Conservation (phyloP, 768 basidiomycete genomes). For the Suillus lakei region DNA sequence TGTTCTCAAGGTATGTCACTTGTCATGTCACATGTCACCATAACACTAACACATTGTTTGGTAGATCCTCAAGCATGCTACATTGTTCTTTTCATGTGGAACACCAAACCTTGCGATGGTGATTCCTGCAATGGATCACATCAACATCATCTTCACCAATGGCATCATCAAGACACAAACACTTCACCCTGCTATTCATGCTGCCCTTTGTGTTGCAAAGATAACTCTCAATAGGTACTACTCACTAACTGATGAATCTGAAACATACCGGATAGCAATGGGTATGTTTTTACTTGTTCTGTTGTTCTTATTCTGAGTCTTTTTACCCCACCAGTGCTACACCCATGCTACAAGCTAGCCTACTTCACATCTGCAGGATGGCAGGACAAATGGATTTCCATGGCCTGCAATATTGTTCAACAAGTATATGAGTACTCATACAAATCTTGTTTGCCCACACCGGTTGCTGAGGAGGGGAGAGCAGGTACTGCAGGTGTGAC, state of each 20-base stretch:
- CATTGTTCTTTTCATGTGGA: conserved; percentile 33
- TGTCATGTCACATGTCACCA: background rate
- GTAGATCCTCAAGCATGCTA: conserved; percentile 27
- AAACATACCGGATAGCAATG: no score
- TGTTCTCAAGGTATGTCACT: conserved; percentile 17
- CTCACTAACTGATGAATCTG: conserved; percentile 18
- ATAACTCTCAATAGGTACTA: conserved; percentile 32
- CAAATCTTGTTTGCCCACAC: no score
- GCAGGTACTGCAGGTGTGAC: no score
- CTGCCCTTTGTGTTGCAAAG: conserved; percentile 22
- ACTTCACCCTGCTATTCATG: conserved; percentile 6
- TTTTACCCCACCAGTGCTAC: no score
- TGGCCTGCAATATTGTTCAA: no score
- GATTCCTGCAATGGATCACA: conserved; percentile 45
- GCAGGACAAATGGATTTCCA: no score
- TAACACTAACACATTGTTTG: background rate
- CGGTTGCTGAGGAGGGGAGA: no score
- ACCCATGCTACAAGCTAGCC: no score
- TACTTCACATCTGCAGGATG: no score
- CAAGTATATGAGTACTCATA: no score
- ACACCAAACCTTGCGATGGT: conserved; percentile 34
- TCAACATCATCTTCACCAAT: conserved; percentile 22
- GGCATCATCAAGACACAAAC: background rate
- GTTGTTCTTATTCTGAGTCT: no score
- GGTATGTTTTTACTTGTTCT: no score